Percentiles rank a stretch among this genome's conserved stretches.
Evolutionary conservation across 768 basidiomycete genomes (phyloP).

Genomic region (Tephrocybe rancida): DNA sequence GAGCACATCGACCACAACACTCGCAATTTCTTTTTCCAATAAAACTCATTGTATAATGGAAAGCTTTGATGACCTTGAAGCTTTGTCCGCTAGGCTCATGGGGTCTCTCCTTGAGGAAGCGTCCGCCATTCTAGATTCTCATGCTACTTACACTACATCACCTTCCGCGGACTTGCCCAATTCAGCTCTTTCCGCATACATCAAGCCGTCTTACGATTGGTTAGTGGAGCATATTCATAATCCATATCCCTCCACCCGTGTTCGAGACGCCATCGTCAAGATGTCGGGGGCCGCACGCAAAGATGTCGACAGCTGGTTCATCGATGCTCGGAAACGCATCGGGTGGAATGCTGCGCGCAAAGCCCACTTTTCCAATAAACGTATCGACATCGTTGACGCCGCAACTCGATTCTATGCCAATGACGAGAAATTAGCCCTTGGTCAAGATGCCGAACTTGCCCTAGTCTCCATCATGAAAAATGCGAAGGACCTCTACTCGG

Average conservation of each 20-base stretch:
- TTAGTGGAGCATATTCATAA: conserved; percentile 47
- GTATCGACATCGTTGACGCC: conserved; percentile 35
- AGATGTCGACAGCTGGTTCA: conserved; percentile 50
- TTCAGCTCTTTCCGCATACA: too few relatives aligned
- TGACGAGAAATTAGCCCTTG: conserved; percentile 19
- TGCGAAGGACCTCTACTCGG: conserved; percentile 23
- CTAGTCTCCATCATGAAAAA: conserved; percentile 24
- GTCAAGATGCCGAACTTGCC: conserved; percentile 17
- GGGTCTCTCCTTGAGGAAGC: too few relatives aligned
- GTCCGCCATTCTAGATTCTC: too few relatives aligned
- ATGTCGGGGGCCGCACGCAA: conserved; percentile 23
- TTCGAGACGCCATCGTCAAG: conserved; percentile 29
- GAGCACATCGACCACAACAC: too few relatives aligned
- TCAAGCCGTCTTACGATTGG: conserved; percentile 38
- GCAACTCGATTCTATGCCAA: conserved; percentile 37
- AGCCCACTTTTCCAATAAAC: conserved; percentile 32
- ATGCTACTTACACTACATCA: too few relatives aligned
- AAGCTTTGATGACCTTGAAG: too few relatives aligned
- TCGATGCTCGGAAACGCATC: conserved; percentile 48
- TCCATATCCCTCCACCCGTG: conserved; percentile 47
- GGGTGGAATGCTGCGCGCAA: conserved; percentile 52
- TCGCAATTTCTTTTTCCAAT: too few relatives aligned
- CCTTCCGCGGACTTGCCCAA: too few relatives aligned
- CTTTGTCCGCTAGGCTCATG: too few relatives aligned
- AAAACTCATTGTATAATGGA: too few relatives aligned